Base-by-base conservation (phyloP, 78 protist genomes). In the Blattamonas nauphoetae region DNA sequence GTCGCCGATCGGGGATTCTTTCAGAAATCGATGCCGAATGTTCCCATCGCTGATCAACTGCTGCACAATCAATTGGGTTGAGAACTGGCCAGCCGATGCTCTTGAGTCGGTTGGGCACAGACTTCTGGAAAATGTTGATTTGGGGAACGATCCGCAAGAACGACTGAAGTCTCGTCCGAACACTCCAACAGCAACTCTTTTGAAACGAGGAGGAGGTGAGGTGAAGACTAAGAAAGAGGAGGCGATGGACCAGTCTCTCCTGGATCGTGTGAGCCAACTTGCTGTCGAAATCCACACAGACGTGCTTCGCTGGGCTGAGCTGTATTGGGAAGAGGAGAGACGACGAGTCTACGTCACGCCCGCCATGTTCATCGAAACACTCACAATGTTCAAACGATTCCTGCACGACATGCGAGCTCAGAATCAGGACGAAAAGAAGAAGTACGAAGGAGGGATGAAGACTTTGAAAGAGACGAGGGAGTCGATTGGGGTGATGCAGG, bases 1-100 rank as follows among this genome's bases (percentile, higher is more conserved):
- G 92, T 87, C 90, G 78, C 95, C 95, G 2, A 4, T 90, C 38
- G 95, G 95, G 1, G 80, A 38, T 2, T 88, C 90, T 3, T 93
- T 93, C 88, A 81, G 93, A 2, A 41, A 41, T 41, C 88, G 93
- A 0, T 90, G 90, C 46, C 80, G 87, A n/a, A 86, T 86, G 86
- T 89, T 89, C 89, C 94, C 94, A 34, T 78, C 94, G 44, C 89
- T 92, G 3, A 41, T 92, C 42, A 86, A 80, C 84, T 89, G 92
- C 88, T 88, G 91, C 87, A 88, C 92, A 42, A 85, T 92, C 90
- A 92, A 92, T 71, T 92, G 91, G 92, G 86, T 88, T 88, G 41
- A 34, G 21, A 42, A 44, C 41, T 94, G 96, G 96, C 96, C 96
- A 21, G 43, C 1, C 21, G 93, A 90, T 32, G 96, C 95, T 6